A percentile compares a stretch with the other conserved stretches of the same genome.
phyloP scores from a whole-genome alignment of 2,329 filamentous ascomycete species.

The Conoideocrella luteorostrata region DNA sequence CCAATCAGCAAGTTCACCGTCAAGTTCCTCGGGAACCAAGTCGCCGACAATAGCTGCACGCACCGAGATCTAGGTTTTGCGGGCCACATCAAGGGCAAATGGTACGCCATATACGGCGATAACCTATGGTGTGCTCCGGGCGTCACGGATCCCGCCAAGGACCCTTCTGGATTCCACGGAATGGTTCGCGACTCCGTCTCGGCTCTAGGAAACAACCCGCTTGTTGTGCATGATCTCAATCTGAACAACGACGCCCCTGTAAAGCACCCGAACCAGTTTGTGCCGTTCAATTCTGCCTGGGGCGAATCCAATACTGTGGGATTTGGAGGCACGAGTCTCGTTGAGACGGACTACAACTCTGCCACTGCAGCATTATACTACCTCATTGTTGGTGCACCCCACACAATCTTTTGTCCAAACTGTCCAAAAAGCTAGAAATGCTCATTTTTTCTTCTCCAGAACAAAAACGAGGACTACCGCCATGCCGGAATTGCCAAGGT shows the following conservation, averaged over 20 bases:
- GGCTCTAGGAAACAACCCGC: constrained; percentile 25
- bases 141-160: constrained; percentile 22
- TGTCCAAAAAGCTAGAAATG: too few species aligned
- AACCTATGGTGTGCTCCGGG: constrained; percentile 30
- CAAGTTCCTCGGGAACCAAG: constrained; percentile 29
- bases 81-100: constrained; percentile 26
- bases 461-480: constrained; percentile 24
- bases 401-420: too few species aligned
- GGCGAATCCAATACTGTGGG: constrained; percentile 28
- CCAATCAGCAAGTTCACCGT: constrained; percentile 22
- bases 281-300: constrained; percentile 29
- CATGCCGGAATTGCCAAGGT: constrained; percentile 31
- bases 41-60: constrained; percentile 29
- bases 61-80: constrained; percentile 32
- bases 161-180: constrained; percentile 29
- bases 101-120: constrained; percentile 25
- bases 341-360: constrained; percentile 23
- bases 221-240: constrained; percentile 29
- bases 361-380: constrained; percentile 28
- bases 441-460: too few species aligned
- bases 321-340: constrained; percentile 33
- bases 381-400: constrained; percentile 30
- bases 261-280: constrained; percentile 20
- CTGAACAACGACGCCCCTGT: constrained; percentile 28
- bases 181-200: constrained; percentile 34